Evolutionary conservation across 179 eudicot species (phyloP).

Genomic region (Pouteria campechiana): DNA sequence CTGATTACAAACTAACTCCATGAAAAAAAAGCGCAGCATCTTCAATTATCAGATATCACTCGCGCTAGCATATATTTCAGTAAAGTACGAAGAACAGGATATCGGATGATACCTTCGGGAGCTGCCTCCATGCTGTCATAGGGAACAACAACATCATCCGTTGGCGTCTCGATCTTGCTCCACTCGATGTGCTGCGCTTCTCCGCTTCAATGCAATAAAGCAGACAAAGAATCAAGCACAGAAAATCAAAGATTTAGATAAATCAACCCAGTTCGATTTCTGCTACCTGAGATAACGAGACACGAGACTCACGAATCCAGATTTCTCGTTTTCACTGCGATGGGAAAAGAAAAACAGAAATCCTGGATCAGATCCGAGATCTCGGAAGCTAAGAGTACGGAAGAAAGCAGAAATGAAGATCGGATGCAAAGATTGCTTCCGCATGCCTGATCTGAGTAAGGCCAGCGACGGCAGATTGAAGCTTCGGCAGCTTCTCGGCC

Average conservation of each 20-base stretch:
- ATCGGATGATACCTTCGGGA: slow-evolving; percentile 41
- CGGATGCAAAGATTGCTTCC: too few relatives aligned
- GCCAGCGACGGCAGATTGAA: slow-evolving; percentile 46
- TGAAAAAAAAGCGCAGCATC: neutral
- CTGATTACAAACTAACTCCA: neutral
- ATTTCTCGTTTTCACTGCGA: slow-evolving; percentile 90
- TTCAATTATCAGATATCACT: neutral
- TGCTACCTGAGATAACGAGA: slow-evolving; percentile 81
- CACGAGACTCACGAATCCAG: slow-evolving; percentile 90
- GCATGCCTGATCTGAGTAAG: slow-evolving; percentile 69
- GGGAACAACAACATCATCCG: slow-evolving; percentile 92
- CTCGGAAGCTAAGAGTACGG: neutral
- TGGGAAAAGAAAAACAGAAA: neutral
- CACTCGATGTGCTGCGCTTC: slow-evolving; percentile 87
- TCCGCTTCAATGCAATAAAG: slow-evolving; percentile 34
- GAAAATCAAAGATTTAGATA: neutral
- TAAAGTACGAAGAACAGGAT: neutral
- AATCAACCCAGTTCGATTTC: neutral
- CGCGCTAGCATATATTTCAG: neutral
- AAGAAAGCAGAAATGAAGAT: neutral
- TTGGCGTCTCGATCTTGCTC: slow-evolving; percentile 98
- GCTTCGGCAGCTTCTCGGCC: slow-evolving; percentile 56
- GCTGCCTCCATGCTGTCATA: slow-evolving; percentile 57
- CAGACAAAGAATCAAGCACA: neutral
- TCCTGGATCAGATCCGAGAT: neutral